Evolutionary conservation across 2,329 filamentous ascomycete genomes (phyloP).

Genomic region (Taxawa tesnikishii): DNA sequence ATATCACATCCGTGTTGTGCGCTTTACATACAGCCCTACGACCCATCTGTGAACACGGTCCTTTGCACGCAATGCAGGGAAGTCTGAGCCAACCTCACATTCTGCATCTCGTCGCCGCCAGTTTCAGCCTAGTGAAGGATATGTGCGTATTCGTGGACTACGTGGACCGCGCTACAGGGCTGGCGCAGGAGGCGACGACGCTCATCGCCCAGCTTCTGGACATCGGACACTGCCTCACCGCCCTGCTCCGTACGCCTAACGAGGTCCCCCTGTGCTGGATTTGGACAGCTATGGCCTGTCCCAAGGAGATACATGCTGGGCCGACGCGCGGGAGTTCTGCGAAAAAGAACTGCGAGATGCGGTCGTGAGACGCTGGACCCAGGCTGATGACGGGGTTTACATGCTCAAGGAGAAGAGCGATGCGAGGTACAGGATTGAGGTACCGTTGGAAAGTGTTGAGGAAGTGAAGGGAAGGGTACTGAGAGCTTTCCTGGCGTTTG

Average conservation of each 20-base stretch:
- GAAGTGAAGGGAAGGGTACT: no score
- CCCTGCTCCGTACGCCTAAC: not conserved
- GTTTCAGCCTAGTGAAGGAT: conserved; percentile 87
- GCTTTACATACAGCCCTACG: not conserved
- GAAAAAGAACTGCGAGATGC: not conserved
- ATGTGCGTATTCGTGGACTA: conserved; percentile 72
- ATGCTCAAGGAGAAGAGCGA: no score
- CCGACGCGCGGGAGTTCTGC: not conserved
- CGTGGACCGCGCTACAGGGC: not conserved
- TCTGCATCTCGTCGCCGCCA: conserved; percentile 58
- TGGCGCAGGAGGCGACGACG: not conserved
- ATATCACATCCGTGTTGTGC: not conserved
- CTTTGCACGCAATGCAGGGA: no score
- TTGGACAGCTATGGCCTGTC: not conserved
- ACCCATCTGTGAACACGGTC: not conserved
- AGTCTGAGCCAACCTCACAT: not conserved
- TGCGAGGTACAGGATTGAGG: no score
- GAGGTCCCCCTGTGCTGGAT: not conserved
- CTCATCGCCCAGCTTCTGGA: not conserved
- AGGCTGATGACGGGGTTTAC: no score
- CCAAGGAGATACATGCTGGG: not conserved
- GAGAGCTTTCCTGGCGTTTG: no score
- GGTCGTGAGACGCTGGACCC: not conserved
- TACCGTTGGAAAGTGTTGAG: no score
- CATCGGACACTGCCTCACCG: not conserved